Evolutionary conservation across 768 basidiomycete species (phyloP).

Genomic region (Daedaleopsis sinensis): DNA sequence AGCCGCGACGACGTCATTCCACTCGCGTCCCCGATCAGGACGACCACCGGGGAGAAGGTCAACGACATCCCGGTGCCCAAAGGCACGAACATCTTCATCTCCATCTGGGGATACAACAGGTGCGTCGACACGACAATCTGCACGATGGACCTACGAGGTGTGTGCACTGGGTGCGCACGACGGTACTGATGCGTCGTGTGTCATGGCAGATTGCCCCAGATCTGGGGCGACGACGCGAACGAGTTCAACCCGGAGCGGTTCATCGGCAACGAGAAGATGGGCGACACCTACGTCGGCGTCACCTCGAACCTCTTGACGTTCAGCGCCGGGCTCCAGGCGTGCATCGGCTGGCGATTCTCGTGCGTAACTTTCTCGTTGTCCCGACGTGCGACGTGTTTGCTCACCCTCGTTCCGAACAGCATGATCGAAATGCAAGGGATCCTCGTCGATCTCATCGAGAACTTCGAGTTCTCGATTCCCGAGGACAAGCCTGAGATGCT

Average conservation of each 20-base stretch:
- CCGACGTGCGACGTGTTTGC: background rate
- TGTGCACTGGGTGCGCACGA: background rate
- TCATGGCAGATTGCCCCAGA: constrained; percentile 6
- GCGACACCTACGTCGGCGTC: constrained; percentile 6
- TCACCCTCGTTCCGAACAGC: background rate
- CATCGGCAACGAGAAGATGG: constrained; percentile 7
- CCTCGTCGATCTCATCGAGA: background rate
- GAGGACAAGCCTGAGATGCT: background rate
- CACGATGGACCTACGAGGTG: too few species aligned
- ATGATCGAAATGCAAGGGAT: background rate
- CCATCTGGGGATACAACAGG: constrained; percentile 10
- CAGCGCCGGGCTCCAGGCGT: background rate
- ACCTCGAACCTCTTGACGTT: constrained; percentile 14
- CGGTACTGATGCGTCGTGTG: background rate
- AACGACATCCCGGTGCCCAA: constrained; percentile 9
- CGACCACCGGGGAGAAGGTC: background rate
- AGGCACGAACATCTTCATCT: constrained; percentile 5
- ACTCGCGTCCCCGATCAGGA: constrained; percentile 11
- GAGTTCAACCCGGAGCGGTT: constrained; percentile 16
- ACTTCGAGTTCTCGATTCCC: background rate
- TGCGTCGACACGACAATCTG: too few species aligned
- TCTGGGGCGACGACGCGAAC: constrained; percentile 16
- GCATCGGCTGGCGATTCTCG: too few species aligned
- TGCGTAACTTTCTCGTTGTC: background rate
- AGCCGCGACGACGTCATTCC: constrained; percentile 28